Conservation (phyloP, 768 basidiomycete genomes). For the Boletus rubropictus region DNA sequence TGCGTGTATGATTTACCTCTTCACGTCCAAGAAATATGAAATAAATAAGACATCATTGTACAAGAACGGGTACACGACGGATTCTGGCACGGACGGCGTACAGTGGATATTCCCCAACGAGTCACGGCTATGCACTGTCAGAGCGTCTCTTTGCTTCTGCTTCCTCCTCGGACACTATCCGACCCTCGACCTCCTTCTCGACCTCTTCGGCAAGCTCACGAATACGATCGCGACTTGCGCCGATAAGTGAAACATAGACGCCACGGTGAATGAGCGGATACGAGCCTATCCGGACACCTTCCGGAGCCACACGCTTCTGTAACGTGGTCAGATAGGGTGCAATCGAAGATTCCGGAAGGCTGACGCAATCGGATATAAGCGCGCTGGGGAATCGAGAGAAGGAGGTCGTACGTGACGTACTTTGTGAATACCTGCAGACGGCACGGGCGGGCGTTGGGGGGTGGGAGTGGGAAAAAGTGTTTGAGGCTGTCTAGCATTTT, state of each 20-base stretch:
- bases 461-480: slow-evolving; percentile 75
- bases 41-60: not conserved
- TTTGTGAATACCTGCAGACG: slow-evolving; percentile 80
- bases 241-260: slow-evolving; percentile 62
- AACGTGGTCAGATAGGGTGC: slow-evolving; percentile 82
- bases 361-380: slow-evolving; percentile 2
- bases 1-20: not conserved
- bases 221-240: slow-evolving; percentile 41
- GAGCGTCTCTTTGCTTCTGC: slow-evolving; percentile 44
- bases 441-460: slow-evolving; percentile 62
- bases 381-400: not conserved
- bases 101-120: not conserved
- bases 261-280: slow-evolving; percentile 58
- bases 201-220: slow-evolving; percentile 58
- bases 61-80: not conserved
- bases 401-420: slow-evolving; percentile 34
- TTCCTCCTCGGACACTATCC: slow-evolving; percentile 60
- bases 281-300: slow-evolving; percentile 78
- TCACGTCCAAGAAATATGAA: too few relatives aligned
- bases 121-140: slow-evolving; percentile 9
- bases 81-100: too few relatives aligned
- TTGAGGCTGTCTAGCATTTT: slow-evolving; percentile 71
- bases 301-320: slow-evolving; percentile 62
- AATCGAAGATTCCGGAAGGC: slow-evolving; percentile 76
- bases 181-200: slow-evolving; percentile 51